These are phyloP conservation scores for Heritiera fomes DNA, from an alignment of 345 rosid genomes.

Conservation along the genomic window DNA sequence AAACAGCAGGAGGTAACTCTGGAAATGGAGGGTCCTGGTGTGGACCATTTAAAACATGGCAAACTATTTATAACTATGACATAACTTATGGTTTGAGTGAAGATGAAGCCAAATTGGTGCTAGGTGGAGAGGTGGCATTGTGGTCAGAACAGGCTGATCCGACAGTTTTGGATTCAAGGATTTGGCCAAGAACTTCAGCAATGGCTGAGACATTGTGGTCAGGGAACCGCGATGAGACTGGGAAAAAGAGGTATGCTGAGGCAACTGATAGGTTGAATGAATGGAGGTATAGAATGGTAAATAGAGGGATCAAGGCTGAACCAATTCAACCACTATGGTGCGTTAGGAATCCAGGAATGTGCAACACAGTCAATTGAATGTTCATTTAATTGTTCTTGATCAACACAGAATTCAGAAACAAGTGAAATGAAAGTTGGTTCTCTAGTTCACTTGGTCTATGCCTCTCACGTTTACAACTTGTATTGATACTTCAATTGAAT, in stretches of 20 bases:
- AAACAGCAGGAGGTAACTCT: conserved; percentile 10
- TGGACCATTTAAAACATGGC: conserved; percentile 93
- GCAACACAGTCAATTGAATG: conserved; percentile 51
- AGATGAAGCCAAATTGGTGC: conserved; percentile 69
- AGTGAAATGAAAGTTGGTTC: background rate
- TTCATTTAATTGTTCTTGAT: background rate
- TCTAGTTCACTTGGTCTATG: background rate
- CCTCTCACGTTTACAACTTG: background rate
- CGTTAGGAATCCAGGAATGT: conserved; percentile 75
- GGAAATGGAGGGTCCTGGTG: conserved; percentile 73
- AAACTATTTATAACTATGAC: conserved; percentile 76
- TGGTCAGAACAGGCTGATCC: conserved; percentile 97
- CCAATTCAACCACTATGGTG: conserved; percentile 95
- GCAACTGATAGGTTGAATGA: conserved; percentile 70
- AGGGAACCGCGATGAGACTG: conserved; percentile 66
- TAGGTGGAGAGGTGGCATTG: conserved; percentile 88
- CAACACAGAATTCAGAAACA: background rate
- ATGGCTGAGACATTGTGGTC: conserved; percentile 89
- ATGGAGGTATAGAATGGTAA: conserved; percentile 91
- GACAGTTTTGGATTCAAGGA: conserved; percentile 54
- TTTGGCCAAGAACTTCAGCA: conserved; percentile 89
- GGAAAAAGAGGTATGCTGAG: conserved; percentile 64
- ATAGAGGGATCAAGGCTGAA: conserved; percentile 76
- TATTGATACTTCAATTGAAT: background rate
- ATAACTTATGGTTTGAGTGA: conserved; percentile 61